A percentile compares a stretch with the other conserved stretches of the same genome.
Evolutionary conservation across 2,329 filamentous ascomycete genomes (phyloP).

Genomic region (Tolypocladium amazonense): DNA sequence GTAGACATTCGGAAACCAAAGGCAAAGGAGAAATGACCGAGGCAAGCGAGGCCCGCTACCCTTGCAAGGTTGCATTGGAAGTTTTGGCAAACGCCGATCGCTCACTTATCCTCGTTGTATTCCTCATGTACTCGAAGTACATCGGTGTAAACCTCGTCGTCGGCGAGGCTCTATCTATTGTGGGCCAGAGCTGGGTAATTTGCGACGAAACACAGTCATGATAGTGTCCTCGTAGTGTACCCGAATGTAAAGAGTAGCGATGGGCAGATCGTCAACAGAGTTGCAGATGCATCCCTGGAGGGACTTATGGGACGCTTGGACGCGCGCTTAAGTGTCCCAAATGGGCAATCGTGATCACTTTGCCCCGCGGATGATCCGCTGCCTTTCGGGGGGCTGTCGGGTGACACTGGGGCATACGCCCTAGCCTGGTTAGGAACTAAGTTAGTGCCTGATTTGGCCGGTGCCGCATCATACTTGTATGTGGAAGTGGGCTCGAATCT

Average conservation of each 20-base stretch:
- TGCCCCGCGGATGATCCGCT: background rate
- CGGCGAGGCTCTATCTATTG: background rate
- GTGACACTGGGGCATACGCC: background rate
- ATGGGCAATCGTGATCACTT: background rate
- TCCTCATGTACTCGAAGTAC: background rate
- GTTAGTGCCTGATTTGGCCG: background rate
- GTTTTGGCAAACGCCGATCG: background rate
- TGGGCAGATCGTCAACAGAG: no score
- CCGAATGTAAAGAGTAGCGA: no score
- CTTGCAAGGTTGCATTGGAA: background rate
- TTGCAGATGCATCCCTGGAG: background rate
- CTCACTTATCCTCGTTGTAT: background rate
- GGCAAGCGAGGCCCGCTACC: background rate
- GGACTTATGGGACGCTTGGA: background rate
- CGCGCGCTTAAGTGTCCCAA: background rate
- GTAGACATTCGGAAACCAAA: background rate
- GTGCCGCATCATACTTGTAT: background rate
- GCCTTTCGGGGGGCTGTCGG: background rate
- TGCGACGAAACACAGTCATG: no score
- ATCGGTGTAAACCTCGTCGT: background rate
- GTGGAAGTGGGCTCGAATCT: background rate
- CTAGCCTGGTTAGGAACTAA: background rate
- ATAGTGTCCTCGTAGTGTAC: no score
- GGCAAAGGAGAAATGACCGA: background rate
- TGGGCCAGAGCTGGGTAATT: background rate